Evolutionary conservation across 1,139 yeast genomes (phyloP), one percentile per base, ranked within the genome.

Genomic region (Kodamaea ohmeri): DNA sequence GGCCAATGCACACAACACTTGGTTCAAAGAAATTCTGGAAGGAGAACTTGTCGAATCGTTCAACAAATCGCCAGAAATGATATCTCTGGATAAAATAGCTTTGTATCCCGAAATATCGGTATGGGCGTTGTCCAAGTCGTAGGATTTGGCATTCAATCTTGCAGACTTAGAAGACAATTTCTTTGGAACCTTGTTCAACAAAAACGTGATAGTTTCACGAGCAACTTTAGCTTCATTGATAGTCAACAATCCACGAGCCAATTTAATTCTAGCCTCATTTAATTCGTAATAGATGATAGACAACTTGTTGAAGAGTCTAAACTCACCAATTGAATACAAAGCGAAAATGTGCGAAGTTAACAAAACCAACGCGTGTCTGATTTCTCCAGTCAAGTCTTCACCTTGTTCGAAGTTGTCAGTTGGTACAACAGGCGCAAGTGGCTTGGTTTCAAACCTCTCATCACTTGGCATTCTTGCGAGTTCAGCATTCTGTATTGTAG

Each of bases 61-160:
- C 48, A 80, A 73, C 38, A 87, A 64, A 41, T 79, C 80, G 36
- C 95, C 96, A 13, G 83, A 64, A 16, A 59, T 48, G 6, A 76
- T 64, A 49, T 81, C 79, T 63, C 92, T 74, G 0, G 88, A 73
- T 47, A 82, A 65, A 31, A 83, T 71, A 1, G 90, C 78, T 53
- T 83, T 85, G 53, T 84, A 83, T 18, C 92, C 96, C 13, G 86
- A 76, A 28, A 83, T 76, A 56, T 87, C 95, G 38, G 80, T 65
- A 42, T 63, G 53, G 28, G 55, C 51, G 47, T 67, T 61, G 45
- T 67, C 74, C 49, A 67, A 66, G 50, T 67, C 76, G 45, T 64
- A 67, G 17, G 65, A 58, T 15, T 50, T 50, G 8, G 61, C 58
- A 43, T 66, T 66, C 51, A 67, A 60, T 49, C 76, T 61, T 4